Conservation (phyloP, 495 filamentous ascomycete species). For the Aspergillus saccharolyticus region DNA sequence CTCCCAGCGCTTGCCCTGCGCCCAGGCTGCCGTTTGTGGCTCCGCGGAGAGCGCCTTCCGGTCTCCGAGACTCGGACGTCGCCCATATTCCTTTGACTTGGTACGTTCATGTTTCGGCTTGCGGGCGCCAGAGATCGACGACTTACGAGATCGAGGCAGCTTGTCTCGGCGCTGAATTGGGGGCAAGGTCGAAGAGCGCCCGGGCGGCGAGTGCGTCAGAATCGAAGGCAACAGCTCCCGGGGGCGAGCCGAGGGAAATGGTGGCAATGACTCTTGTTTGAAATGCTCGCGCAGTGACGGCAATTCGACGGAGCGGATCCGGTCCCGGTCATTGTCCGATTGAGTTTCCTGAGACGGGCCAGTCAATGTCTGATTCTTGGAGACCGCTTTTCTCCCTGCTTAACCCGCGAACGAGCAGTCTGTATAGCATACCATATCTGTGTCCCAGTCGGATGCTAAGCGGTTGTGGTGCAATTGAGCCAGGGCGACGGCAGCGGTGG, state of each 20-base stretch:
- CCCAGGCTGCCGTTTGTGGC: constrained; percentile 60
- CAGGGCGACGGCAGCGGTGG: constrained; percentile 78
- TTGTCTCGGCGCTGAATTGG: constrained; percentile 66
- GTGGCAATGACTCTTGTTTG: constrained; percentile 63
- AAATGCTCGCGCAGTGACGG: constrained; percentile 68
- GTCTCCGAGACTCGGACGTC: constrained; percentile 66
- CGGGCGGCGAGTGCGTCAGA: constrained; percentile 73
- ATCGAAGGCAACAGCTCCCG: constrained; percentile 78
- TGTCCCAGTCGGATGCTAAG: constrained; percentile 76
- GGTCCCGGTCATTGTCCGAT: constrained; percentile 64
- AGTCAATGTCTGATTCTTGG: not conserved
- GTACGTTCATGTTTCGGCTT: constrained; percentile 71
- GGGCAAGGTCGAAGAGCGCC: constrained; percentile 79
- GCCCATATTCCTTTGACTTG: constrained; percentile 61
- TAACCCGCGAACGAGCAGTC: not conserved
- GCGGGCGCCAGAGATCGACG: constrained; percentile 67
- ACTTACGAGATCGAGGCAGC: constrained; percentile 69
- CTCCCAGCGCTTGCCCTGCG: constrained; percentile 86
- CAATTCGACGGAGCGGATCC: constrained; percentile 63
- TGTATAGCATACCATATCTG: constrained; percentile 63
- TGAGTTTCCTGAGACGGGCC: constrained; percentile 53
- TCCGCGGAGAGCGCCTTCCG: constrained; percentile 82
- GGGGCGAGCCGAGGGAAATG: constrained; percentile 54
- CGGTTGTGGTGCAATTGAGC: constrained; percentile 84
- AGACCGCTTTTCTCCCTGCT: not conserved